Percentiles rank a stretch among this genome's conserved stretches.
phyloP scores from a whole-genome alignment of 1,284 basidiomycete genomes.

The Veloboletus limbatus region DNA sequence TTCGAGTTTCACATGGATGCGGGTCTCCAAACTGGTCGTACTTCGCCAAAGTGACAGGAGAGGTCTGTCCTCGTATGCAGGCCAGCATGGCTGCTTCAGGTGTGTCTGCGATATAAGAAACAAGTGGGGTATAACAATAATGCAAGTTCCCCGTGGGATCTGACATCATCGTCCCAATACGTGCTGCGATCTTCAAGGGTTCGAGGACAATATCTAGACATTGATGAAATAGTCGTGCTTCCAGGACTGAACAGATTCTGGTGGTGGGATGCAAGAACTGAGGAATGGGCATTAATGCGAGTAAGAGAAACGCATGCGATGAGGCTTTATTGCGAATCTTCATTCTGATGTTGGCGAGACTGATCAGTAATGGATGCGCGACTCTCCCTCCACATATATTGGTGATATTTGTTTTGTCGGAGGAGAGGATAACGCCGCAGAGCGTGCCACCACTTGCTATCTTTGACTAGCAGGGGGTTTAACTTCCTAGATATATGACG shows the following conservation, averaged over 20 bases:
- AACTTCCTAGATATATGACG: not conserved
- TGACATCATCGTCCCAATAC: slow-evolving; percentile 27
- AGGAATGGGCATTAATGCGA: slow-evolving; percentile 33
- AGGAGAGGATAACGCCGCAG: slow-evolving; percentile 27
- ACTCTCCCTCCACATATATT: slow-evolving; percentile 5
- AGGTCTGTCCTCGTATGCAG: not conserved
- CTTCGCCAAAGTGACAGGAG: not conserved
- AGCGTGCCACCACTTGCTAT: slow-evolving; percentile 13
- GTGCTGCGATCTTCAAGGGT: slow-evolving; percentile 32
- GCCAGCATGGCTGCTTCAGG: slow-evolving; percentile 3
- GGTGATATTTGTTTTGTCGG: slow-evolving; percentile 36
- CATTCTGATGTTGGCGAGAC: slow-evolving; percentile 34
- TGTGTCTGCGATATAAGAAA: slow-evolving; percentile 2
- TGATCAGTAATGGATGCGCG: slow-evolving; percentile 36
- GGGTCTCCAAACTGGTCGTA: slow-evolving; percentile 5
- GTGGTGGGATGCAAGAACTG: slow-evolving; percentile 19
- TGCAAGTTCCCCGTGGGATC: slow-evolving; percentile 23
- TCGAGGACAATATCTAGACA: slow-evolving; percentile 30
- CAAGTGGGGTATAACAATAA: slow-evolving; percentile 4
- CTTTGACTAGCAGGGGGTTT: not conserved
- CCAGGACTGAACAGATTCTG: slow-evolving; percentile 1
- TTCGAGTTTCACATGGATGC: slow-evolving; percentile 21
- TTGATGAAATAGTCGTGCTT: slow-evolving; percentile 26
- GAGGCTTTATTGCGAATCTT: slow-evolving; percentile 30
- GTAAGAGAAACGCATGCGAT: slow-evolving; percentile 28